Base-by-base conservation (phyloP, 2,329 filamentous ascomycete genomes). In the Fusarium sublunatum region DNA sequence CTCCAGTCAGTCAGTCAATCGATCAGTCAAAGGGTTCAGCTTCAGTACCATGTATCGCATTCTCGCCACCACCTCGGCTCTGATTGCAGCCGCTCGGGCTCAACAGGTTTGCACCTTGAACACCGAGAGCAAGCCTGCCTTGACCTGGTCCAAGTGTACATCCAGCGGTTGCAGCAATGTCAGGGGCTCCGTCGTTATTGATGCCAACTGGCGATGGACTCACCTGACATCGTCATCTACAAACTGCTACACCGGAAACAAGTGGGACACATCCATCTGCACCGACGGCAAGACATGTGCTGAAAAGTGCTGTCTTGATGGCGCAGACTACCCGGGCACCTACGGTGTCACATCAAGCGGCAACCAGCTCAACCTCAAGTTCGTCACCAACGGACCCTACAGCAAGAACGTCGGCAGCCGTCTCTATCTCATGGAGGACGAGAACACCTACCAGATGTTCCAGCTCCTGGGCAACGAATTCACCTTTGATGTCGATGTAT, bases 401-500 rank as follows among this genome's bases (percentile, higher is more conserved):
- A 75, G 73, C 44, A 79, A 74, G 67, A 84, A 84, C 70, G 71
- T 84, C 41, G 82, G 81, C 24, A 78, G 85, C 52, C 84, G 89
- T 67, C 76, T 88, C 39, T 91, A 90, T 74, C 81, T 91, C 61
- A 84, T 91, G 79, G 82, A 83, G 67, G 78, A 81, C 47, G 83
- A 87, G 40, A 80, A 79, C 66, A 84, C 83, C 57, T 91, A 91
- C 75, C 78, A 90, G 77, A 82, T 84, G 72, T 88, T 91, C 77
- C 82, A 85, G 57, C 79, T 91, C 55, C 79, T 87, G 50, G 86
- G 86, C 76, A 83, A 88, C 71, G 89, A 91, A 75, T 88, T 91
- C 77, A 88, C 87, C 51, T 90, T 91, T 61, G 88, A 91, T 52
- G 88, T 91, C 25, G 89, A 91, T 72, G 85, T 90, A 40, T 90